Evolutionary conservation across 108 stramenopile species (phyloP).

Genomic region (Bacterosira constricta): DNA sequence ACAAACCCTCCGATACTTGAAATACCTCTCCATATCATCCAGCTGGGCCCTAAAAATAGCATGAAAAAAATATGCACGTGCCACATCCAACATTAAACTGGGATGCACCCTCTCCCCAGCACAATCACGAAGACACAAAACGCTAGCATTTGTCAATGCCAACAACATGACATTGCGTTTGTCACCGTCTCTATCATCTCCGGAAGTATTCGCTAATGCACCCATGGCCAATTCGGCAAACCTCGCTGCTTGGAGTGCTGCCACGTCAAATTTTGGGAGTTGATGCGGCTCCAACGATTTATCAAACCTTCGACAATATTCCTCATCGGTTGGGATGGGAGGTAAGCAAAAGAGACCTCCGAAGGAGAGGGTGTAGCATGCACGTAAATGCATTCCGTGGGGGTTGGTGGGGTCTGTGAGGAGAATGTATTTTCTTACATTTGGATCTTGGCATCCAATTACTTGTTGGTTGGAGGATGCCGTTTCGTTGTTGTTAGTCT

Average conservation of each 20-base stretch:
- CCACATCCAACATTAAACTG: constrained; percentile 67
- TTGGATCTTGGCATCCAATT: constrained; percentile 7
- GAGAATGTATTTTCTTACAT: constrained; percentile 51
- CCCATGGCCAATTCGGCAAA: constrained; percentile 86
- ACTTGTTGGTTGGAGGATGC: background rate
- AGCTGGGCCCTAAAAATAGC: constrained; percentile 72
- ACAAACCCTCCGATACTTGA: constrained; percentile 81
- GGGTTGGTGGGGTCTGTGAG: constrained; percentile 60
- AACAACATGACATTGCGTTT: constrained; percentile 55
- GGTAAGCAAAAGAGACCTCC: constrained; percentile 77
- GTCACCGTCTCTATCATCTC: too few relatives aligned
- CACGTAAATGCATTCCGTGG: constrained; percentile 68
- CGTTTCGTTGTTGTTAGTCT: background rate
- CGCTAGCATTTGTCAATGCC: constrained; percentile 79
- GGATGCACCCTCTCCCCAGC: constrained; percentile 50
- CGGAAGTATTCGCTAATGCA: constrained; percentile 72
- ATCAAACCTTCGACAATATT: constrained; percentile 55
- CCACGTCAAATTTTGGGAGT: constrained; percentile 69
- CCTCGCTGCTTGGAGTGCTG: constrained; percentile 76
- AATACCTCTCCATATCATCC: constrained; percentile 80
- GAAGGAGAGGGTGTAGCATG: constrained; percentile 71
- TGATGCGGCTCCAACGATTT: constrained; percentile 21
- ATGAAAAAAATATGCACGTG: constrained; percentile 75
- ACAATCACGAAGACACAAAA: constrained; percentile 72
- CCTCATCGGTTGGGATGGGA: constrained; percentile 76